Evolutionary conservation across 495 filamentous ascomycete genomes (phyloP), one percentile per base, ranked within the genome.

Genomic region (Tetracladium setigerum): DNA sequence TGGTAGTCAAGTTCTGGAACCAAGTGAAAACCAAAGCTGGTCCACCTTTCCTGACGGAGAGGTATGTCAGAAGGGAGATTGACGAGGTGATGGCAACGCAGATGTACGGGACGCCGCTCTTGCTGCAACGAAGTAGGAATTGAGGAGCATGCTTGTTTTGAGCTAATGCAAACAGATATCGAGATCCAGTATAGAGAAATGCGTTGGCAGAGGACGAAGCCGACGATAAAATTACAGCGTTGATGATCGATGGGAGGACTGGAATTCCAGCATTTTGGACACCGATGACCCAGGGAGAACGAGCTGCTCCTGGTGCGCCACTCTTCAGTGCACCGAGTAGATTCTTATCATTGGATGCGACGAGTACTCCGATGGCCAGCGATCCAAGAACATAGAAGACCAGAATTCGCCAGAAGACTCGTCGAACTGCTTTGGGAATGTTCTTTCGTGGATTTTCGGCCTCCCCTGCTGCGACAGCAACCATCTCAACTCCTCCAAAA

Each of bases 171-270:
- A 83, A 83, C 22, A 85, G 62, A 5, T 78, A 80, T 18, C 82
- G 72, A 1, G 78, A 81, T 16, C 80, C 83, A 24, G 75, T 73
- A 37, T 74, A 78, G 12, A 83, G 70, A 39, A 72, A 70, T 35
- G 81, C 81, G 55, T 86, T 86, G 14, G 75, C 77, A 5, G 83
- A 78, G 11, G 82, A 83, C 68, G 83, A 84, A 1, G 83, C 85
- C 1, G 83, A 87, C 8, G 83, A 78, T 38, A 87, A 73, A 47
- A 91, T 86, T 6, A 82, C 68, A 1, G 78, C 73, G 33, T 84
- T 89, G 48, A 83, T 82, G 19, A 84, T 69, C 4, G 68, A 74
- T 19, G 77, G 73, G 10, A 91, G 71, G 14, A 71, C 73, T 0
- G 66, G 68, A 42, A 89, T 83, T 32, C 82, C 82, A 1, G 84